Evolutionary conservation across 164 flowering plant species (phyloP), one percentile per base, ranked within the genome.

Genomic region (Tinospora cordifolia): DNA sequence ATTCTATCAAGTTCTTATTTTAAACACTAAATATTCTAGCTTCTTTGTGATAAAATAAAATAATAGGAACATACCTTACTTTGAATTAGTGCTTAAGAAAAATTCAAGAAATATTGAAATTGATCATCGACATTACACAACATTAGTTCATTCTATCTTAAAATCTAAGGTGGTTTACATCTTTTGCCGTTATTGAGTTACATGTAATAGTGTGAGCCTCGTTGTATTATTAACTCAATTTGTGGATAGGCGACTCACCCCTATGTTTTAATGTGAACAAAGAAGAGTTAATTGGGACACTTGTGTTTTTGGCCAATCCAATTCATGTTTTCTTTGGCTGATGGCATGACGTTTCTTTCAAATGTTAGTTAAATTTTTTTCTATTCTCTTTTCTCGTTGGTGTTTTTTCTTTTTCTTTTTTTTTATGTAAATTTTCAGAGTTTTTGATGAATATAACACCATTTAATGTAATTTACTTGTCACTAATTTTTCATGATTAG

Each of bases 401-500:
- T n/a, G n/a, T n/a, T n/a, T n/a, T n/a, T n/a, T n/a, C n/a, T n/a
- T n/a, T n/a, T n/a, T n/a, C n/a, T n/a, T n/a, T 51, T 15, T 15
- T 8, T 24, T 67, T 51, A 14, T 2, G 6, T 39, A 2, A 22
- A 17, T 15, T 14, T 17, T 15, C 17, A n/a, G 15, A 10, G 2
- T 15, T 15, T 17, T 51, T 51, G 21, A 51, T 51, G 59, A n/a
- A 17, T 2, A 51, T 27, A 27, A 39, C 19, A 62, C 12, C 38
- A 62, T 62, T 26, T 27, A 62, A 62, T n/a, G 3, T 15, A 36
- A n/a, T 65, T 51, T 51, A 17, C 59, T 51, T 51, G 59, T 15
- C 1, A 13, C 11, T 19, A n/a, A 25, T 62, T 38, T 63, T 63
- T 40, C n/a, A 70, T 57, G 54, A 62, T 57, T 79, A 87, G 98